Evolutionary conservation across 371 early-diverging fungal species (phyloP), one percentile per base, ranked within the genome.

Genomic region (Saksenaea oblongispora): DNA sequence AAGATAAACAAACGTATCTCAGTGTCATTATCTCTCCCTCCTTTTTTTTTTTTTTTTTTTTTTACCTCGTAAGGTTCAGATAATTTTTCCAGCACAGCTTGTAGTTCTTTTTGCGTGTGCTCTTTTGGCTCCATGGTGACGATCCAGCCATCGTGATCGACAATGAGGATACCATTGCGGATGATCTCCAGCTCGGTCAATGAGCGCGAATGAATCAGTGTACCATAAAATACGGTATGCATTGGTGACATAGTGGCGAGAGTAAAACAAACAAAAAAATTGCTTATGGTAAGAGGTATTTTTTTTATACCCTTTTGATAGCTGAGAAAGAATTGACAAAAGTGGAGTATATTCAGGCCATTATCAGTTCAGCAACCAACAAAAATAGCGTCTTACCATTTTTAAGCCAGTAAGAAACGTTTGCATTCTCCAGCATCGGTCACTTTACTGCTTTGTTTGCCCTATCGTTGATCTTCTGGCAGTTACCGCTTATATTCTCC

Each of bases 151-250:
- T 63, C 61, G 17, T 75, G 62, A 34, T 76, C 69, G 8, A 93
- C 80, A 24, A 88, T 84, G 18, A 92, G 47, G 5, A 88, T 76
- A 18, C 83, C 86, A 39, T 81, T 67, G 1, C 61, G 57, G 15
- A 89, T 64, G 51, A 85, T 77, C 31, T 89, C 87, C 8, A 93
- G 69, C 5, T 87, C 72, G 5, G 65, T 63, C 0, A 86, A 67
- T n/a, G 86, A 80, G 5, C 84, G 55, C 3, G 91, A 86, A 70
- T 93, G 92, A 59, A 90, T 76, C 34, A 92, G 61, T 10, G 89
- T 86, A 15, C 91, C 93, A 53, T 87, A 77, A 71, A 80, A 88
- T 34, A 89, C 74, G 26, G 63, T 71, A 9, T 18, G 35, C 8
- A 22, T 34, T 26, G 10, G 56, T 7, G 35, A 44, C 41, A 34